Base-by-base conservation (phyloP, 495 filamentous ascomycete genomes). In the Copromyces sp. region DNA sequence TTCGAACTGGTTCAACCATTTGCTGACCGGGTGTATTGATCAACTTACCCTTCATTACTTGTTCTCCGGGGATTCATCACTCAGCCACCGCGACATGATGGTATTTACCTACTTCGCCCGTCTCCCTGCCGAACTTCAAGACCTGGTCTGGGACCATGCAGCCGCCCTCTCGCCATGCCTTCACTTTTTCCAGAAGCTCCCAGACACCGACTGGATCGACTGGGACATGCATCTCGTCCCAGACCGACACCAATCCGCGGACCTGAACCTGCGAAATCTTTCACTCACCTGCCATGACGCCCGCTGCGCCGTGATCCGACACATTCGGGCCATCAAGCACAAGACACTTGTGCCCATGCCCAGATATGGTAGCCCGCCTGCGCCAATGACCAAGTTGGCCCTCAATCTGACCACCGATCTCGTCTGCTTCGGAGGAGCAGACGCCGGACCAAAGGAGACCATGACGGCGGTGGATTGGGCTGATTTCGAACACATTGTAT, bases 171-270 rank as follows among this genome's bases (percentile, higher is more conserved):
- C 73, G 1, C 73, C 78, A 0, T 69, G 68, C 12, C 71, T 79
- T 38, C 78, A 79, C 41, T 78, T 78, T 71, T 68, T 79, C 44
- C 73, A 71, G 75, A 86, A 89, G 37, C 83, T 85, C 16, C 81
- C 90, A 47, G 86, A 86, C 68, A 87, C 88, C 16, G 80, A 80
- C 20, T 77, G 71, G 71, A 14, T 74, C 4, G 72, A 77, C 37
- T 53, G 35, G 20, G 78, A 79, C 41, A 61, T 76, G 71, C 39
- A 72, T 59, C 71, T 79, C 17, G 17, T 75, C 17, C 77, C 78
- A 9, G 53, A 73, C 71, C 68, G 40, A n/a, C 83, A 87, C 4
- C 82, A 86, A 39, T 78, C 81, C 0, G 76, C 79, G 61, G 77
- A 73, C 39, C 41, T 79, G 73, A 73, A 72, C 69, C 11, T 77